A percentile compares a stretch with the other conserved stretches of the same genome.
These are phyloP conservation scores for Liquidambar formosana DNA, from an alignment of 164 flowering plant genomes.

Conservation along the genomic window DNA sequence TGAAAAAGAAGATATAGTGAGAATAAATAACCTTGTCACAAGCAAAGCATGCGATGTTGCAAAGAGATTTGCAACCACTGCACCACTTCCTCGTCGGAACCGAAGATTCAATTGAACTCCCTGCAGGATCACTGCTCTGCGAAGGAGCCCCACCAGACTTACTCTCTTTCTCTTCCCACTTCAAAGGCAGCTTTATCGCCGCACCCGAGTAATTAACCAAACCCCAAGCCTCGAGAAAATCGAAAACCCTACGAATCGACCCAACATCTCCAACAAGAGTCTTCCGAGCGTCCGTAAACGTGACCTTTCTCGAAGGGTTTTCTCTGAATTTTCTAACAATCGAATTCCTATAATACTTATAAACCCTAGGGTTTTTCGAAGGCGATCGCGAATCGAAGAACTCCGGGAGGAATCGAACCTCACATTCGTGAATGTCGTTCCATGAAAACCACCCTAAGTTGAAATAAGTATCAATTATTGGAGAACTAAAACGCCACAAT, in stretches of 20 bases:
- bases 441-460: conserved; percentile 79
- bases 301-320: conserved; percentile 58
- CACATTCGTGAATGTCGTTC: conserved; percentile 65
- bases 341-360: conserved; percentile 69
- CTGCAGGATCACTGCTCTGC: conserved; percentile 20
- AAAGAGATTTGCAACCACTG: conserved; percentile 70
- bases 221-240: conserved; percentile 90
- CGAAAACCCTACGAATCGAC: conserved; percentile 84
- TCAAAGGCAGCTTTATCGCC: conserved; percentile 34
- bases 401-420: conserved; percentile 72
- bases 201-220: conserved; percentile 67
- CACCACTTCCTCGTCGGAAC: conserved; percentile 45
- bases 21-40: conserved; percentile 70
- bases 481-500: background rate
- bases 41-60: conserved; percentile 83
- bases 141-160: conserved; percentile 26
- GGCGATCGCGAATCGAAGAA: conserved; percentile 71
- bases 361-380: conserved; percentile 66
- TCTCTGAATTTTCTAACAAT: conserved; percentile 57
- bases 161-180: conserved; percentile 68
- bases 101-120: conserved; percentile 14
- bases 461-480: background rate
- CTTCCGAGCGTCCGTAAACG: conserved; percentile 77
- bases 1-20: background rate
- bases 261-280: conserved; percentile 86